These are phyloP conservation scores for Colletotrichum filicis DNA, from an alignment of 2,329 filamentous ascomycete species.

Conservation along the genomic window DNA sequence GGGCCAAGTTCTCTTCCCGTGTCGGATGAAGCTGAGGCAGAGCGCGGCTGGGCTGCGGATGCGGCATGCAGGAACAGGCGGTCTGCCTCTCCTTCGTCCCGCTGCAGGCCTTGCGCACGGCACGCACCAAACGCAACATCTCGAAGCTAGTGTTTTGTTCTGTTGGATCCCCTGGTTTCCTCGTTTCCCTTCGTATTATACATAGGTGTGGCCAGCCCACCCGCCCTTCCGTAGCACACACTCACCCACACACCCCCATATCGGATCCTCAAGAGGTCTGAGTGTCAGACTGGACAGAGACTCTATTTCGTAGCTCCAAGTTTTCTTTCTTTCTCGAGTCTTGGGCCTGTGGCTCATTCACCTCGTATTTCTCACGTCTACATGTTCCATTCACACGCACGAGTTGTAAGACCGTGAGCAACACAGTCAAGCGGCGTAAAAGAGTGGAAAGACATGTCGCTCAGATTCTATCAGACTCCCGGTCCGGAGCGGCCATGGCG, in stretches of 20 bases:
- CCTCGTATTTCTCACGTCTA: neutral
- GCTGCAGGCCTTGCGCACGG: conserved; percentile 24
- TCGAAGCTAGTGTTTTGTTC: conserved; percentile 27
- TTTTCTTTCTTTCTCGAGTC: neutral
- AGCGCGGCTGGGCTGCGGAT: conserved; percentile 9
- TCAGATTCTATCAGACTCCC: conserved; percentile 34
- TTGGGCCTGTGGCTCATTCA: neutral
- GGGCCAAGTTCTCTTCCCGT: conserved; percentile 2
- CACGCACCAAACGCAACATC: conserved; percentile 6
- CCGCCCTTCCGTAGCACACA: neutral
- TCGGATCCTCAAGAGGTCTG: neutral
- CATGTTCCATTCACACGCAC: neutral
- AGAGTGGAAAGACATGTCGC: conserved; percentile 27
- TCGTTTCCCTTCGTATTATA: conserved; percentile 19
- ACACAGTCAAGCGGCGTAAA: neutral
- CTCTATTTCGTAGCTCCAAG: too few relatives aligned
- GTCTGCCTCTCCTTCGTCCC: neutral
- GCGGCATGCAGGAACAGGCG: conserved; percentile 1
- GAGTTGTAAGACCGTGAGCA: neutral
- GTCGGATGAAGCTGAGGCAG: conserved; percentile 31
- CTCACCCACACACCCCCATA: neutral
- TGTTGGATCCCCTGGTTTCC: conserved; percentile 11
- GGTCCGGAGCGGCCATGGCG: conserved; percentile 33
- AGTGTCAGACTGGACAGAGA: neutral
- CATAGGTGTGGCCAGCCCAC: conserved; percentile 8